These are phyloP conservation scores for Fomes fomentarius DNA, from an alignment of 1,284 basidiomycete genomes.

Conservation along the genomic window DNA sequence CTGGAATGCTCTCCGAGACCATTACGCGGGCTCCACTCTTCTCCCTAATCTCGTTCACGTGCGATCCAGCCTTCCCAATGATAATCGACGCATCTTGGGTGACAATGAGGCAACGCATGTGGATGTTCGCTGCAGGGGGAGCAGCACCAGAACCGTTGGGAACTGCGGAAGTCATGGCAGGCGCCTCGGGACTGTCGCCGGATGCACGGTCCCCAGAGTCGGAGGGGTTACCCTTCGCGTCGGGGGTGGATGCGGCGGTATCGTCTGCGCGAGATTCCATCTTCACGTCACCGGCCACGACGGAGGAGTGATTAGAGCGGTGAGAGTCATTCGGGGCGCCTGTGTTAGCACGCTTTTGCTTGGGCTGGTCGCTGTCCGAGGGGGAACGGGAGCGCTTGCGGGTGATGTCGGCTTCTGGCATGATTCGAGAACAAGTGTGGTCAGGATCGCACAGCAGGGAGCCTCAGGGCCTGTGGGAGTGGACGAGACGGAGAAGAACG, in stretches of 20 bases:
- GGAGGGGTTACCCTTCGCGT: slow-evolving; percentile 34
- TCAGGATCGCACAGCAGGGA: slow-evolving; percentile 29
- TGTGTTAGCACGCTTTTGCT: slow-evolving; percentile 83
- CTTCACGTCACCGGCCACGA: slow-evolving; percentile 56
- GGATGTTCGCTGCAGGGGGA: slow-evolving; percentile 75
- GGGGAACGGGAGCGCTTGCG: slow-evolving; percentile 86
- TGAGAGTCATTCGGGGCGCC: slow-evolving; percentile 54
- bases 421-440: slow-evolving; percentile 53
- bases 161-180: slow-evolving; percentile 44
- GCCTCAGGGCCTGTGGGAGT: slow-evolving; percentile 32
- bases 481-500: slow-evolving; percentile 25
- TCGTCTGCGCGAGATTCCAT: slow-evolving; percentile 61
- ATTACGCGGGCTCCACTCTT: slow-evolving; percentile 95
- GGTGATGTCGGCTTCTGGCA: slow-evolving; percentile 80
- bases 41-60: slow-evolving; percentile 98
- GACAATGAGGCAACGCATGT: slow-evolving; percentile 96
- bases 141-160: slow-evolving; percentile 39
- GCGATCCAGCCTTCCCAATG: slow-evolving; percentile 95
- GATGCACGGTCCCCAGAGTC: slow-evolving; percentile 26
- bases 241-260: slow-evolving; percentile 60
- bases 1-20: slow-evolving; percentile 95
- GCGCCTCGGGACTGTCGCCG: slow-evolving; percentile 29
- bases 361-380: slow-evolving; percentile 78
- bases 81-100: slow-evolving; percentile 99
- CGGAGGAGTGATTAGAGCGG: slow-evolving; percentile 44